Evolutionary conservation across 805 yeast genomes (phyloP).

Genomic region (Hermanozyma aechmeae): DNA sequence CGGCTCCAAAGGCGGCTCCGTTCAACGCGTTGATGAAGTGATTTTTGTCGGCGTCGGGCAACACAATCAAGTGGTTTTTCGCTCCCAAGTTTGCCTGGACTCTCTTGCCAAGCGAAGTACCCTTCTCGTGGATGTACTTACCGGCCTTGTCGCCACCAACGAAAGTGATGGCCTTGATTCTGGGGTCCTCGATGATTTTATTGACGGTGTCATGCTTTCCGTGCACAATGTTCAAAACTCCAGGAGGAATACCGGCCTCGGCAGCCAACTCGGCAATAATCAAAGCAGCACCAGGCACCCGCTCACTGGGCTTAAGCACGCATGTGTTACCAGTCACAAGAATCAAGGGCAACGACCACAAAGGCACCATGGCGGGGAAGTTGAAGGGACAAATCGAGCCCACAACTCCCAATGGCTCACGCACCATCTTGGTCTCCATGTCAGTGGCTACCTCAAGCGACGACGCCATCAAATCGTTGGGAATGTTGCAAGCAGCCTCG

Average conservation of each 20-base stretch:
- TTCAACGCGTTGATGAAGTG: constrained; percentile 56
- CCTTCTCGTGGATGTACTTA: constrained; percentile 58
- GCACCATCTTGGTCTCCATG: constrained; percentile 70
- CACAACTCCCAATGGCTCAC: constrained; percentile 68
- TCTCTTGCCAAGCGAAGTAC: constrained; percentile 60
- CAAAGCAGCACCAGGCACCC: constrained; percentile 78
- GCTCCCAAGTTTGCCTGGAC: constrained; percentile 77
- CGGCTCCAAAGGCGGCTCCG: constrained; percentile 78
- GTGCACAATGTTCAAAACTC: constrained; percentile 63
- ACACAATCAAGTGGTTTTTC: constrained; percentile 64
- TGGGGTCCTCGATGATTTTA: constrained; percentile 59
- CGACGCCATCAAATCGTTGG: constrained; percentile 55
- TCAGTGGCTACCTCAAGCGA: constrained; percentile 60
- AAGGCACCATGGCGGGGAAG: constrained; percentile 78
- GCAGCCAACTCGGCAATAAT: constrained; percentile 62
- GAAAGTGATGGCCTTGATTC: constrained; percentile 68
- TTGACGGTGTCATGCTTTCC: constrained; percentile 69
- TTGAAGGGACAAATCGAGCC: constrained; percentile 76
- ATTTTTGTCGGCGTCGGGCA: constrained; percentile 63
- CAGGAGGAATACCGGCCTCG: constrained; percentile 70
- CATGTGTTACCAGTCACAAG: constrained; percentile 67
- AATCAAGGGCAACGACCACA: constrained; percentile 56
- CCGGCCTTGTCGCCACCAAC: constrained; percentile 80
- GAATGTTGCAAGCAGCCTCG: constrained; percentile 60
- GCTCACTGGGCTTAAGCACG: constrained; percentile 50